Base-by-base conservation (phyloP, 805 yeast genomes). In the Scheffersomyces amazonensis region DNA sequence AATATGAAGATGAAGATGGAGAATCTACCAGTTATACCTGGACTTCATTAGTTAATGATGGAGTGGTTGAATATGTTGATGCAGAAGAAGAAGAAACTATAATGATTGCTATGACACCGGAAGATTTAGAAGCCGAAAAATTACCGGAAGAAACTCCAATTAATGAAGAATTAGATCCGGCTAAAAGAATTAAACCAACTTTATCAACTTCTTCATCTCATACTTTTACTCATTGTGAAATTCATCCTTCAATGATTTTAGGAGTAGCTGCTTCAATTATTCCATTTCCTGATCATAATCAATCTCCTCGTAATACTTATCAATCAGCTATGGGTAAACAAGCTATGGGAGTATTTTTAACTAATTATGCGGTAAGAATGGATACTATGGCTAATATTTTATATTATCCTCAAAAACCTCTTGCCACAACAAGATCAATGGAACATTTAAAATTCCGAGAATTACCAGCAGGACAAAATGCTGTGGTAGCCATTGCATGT, bases 261-360 rank as follows among this genome's bases (percentile, higher is more conserved):
- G 99, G 99, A 65, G 96, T 93, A 48, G 96, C 97, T 32, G 99
- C 99, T 4, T 87, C 96, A 20, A 89, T 93, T 60, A 93, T 93
- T 75, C 99, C 99, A 15, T 93, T 93, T 86, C 99, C 99, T 11
- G 99, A 93, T 69, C 99, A 93, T 66, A 93, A 93, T 66, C 99
- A 93, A 73, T 90, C 97, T 43, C 99, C 99, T 43, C 91, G 99
- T 81, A 93, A 93, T 61, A 93, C 99, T 3, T 93, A 93, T 66
- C 99, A 93, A 72, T 90, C 96, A 61, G 99, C 99, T 47, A 93
- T 93, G 99, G 99, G 99, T 80, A 93, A 93, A 67, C 99, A 93
- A 71, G 99, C 99, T 41, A 93, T 93, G 99, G 99, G 99, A 60
- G 98, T 93, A 8, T 91, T 87, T 64, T 75, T 91, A 54, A 93